Evolutionary conservation across 371 early-diverging fungal species (phyloP).

Genomic region (Dinochytrium kinnereticum): DNA sequence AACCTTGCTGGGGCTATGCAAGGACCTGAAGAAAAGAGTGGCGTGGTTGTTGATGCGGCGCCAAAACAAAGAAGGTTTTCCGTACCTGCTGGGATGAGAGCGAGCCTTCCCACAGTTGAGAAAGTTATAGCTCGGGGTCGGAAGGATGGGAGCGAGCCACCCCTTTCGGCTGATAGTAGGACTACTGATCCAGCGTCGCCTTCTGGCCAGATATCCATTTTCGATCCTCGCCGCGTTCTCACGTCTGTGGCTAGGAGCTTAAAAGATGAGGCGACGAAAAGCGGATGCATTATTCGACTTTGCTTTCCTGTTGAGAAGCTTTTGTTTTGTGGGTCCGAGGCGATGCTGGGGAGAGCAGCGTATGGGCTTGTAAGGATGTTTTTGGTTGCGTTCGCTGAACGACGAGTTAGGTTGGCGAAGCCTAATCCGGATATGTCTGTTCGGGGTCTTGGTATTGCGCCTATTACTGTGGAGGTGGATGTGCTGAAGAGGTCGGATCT

Average conservation of each 20-base stretch:
- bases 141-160: no score
- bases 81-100: no score
- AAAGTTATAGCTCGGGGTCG: no score
- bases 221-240: background rate
- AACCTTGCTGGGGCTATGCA: no score
- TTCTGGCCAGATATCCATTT: no score
- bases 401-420: background rate
- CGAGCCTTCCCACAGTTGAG: no score
- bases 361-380: background rate
- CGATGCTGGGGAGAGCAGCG: background rate
- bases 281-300: background rate
- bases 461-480: background rate
- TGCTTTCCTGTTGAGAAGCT: conserved; percentile 6
- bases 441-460: background rate
- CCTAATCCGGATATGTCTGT: background rate
- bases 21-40: no score
- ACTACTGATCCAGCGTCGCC: no score
- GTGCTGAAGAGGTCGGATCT: background rate
- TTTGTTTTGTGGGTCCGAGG: background rate
- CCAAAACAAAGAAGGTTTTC: no score
- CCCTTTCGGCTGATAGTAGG: no score
- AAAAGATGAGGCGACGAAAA: conserved; percentile 2
- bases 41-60: no score
- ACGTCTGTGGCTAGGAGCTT: background rate
- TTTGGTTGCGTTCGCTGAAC: background rate